These are phyloP conservation scores for Geotrichum citri-aurantii DNA, from an alignment of 1,139 yeast genomes.

Conservation along the genomic window DNA sequence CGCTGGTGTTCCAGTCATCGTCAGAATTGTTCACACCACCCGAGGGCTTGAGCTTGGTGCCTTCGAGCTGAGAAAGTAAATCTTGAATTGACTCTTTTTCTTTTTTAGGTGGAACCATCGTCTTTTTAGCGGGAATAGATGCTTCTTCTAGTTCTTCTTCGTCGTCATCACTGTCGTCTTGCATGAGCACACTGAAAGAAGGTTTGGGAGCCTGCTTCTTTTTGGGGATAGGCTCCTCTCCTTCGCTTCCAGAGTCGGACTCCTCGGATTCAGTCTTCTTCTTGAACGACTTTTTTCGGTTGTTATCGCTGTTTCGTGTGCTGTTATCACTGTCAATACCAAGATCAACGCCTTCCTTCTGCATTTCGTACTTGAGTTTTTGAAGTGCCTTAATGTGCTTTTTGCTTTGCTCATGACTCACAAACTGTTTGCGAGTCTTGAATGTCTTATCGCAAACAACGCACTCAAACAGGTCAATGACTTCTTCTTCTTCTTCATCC, in stretches of 20 bases:
- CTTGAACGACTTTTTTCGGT: neutral
- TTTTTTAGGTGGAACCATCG: neutral
- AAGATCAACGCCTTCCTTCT: slow-evolving; percentile 68
- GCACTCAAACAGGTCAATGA: slow-evolving; percentile 60
- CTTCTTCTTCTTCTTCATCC: slow-evolving; percentile 41
- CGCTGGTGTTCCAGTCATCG: slow-evolving; percentile 12
- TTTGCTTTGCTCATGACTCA: slow-evolving; percentile 70
- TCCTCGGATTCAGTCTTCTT: neutral
- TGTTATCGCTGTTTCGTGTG: neutral
- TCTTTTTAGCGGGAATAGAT: neutral
- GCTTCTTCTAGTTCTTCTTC: neutral
- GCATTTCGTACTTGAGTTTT: slow-evolving; percentile 70
- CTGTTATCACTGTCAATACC: slow-evolving; percentile 31
- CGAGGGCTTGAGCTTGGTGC: neutral
- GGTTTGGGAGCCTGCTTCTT: slow-evolving; percentile 7
- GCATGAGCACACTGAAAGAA: slow-evolving; percentile 12
- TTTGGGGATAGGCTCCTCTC: neutral
- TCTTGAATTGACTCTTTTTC: slow-evolving; percentile 13
- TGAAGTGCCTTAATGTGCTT: slow-evolving; percentile 65
- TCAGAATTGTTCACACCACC: slow-evolving; percentile 2
- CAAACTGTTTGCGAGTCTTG: slow-evolving; percentile 72
- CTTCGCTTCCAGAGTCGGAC: neutral
- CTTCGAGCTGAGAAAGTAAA: slow-evolving; percentile 5
- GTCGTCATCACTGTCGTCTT: slow-evolving; percentile 3
- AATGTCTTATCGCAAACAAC: slow-evolving; percentile 78